Base-by-base conservation (phyloP, 2,329 filamentous ascomycete genomes). In the Penicillium nordicum region DNA sequence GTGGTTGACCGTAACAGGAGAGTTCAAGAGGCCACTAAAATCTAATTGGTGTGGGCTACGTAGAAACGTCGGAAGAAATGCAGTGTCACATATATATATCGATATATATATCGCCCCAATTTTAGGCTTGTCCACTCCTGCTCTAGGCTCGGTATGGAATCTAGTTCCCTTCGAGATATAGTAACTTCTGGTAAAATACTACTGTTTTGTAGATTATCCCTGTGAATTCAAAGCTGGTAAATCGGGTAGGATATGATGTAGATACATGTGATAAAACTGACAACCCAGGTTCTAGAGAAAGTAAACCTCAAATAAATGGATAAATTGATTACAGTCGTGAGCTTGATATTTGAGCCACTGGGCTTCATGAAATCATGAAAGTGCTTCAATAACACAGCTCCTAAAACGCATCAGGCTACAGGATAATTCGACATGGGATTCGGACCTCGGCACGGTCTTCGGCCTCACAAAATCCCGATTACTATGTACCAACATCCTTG, bases 1-100 rank as follows among this genome's bases (percentile, higher is more conserved):
- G 75, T 88, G 10, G 83, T 90, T 2, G 80, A 81, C 41, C 79
- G 79, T 61, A 80, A 87, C 62, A 78, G 87, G 63, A 82, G 76
- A 59, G 84, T 88, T 21, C 80, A 81, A 68, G 74, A 86, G 62
- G 80, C 80, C 18, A 67, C 83, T 57, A 72, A 79, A 37, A 79
- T 88, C 47, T 84, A 60, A 57, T 55, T 8, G 10, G 7, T 25
- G 2, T 30, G 27, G 5, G 4, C 16, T 25, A 25, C 5, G 6
- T 30, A 29, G 9, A 21, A 23, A 16, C 8, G 4, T 32, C 25
- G 6, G 27, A 32, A n/a, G 41, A 27, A 27, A n/a, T 29, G 9
- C 16, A 29, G 5, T 43, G 10, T 46, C 43, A 21, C 10, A 30
- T 27, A 27, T 32, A 44, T 30, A 42, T 21, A 32, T 21, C 5